Percentiles rank a stretch among this genome's conserved stretches.
Conservation (phyloP, 2,329 filamentous ascomycete species). For the Elsinoe ampelina region DNA sequence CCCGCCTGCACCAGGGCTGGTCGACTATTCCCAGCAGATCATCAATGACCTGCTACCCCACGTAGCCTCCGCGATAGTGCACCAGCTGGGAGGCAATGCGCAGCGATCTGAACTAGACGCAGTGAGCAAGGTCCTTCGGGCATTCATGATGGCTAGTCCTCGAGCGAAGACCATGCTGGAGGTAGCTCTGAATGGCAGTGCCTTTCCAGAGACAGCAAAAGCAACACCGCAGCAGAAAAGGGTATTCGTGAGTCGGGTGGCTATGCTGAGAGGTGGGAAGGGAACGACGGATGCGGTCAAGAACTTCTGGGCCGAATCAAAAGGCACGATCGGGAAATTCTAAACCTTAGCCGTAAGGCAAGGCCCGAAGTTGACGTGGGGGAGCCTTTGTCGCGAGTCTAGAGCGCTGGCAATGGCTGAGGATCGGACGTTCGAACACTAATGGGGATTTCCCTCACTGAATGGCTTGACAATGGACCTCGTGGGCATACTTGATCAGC, state of each 20-base stretch:
- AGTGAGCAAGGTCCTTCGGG: constrained; percentile 61
- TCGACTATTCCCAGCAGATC: constrained; percentile 23
- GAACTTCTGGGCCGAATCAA: constrained; percentile 63
- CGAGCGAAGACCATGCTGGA: constrained; percentile 39
- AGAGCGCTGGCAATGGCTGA: not conserved
- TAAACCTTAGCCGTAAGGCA: not conserved
- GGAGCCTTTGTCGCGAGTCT: not conserved
- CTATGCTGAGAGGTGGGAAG: constrained; percentile 55
- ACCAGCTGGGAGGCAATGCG: constrained; percentile 59
- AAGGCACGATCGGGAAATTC: constrained; percentile 32
- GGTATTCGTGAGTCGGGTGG: constrained; percentile 56
- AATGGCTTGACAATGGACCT: no score
- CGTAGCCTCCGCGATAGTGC: constrained; percentile 50
- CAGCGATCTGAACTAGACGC: constrained; percentile 64
- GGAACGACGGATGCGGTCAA: constrained; percentile 58
- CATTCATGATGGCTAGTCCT: constrained; percentile 36
- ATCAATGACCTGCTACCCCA: constrained; percentile 53
- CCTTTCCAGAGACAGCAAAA: constrained; percentile 49
- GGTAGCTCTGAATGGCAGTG: constrained; percentile 38
- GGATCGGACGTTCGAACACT: not conserved
- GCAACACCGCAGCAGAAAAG: constrained; percentile 51
- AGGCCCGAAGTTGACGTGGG: not conserved
- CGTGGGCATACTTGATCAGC: no score
- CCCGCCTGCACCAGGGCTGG: constrained; percentile 19
- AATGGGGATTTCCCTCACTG: no score